Percentiles rank a stretch among this genome's conserved stretches.
These are phyloP conservation scores for Xylaria sp. DNA, from an alignment of 2,329 filamentous ascomycete species.

Conservation along the genomic window DNA sequence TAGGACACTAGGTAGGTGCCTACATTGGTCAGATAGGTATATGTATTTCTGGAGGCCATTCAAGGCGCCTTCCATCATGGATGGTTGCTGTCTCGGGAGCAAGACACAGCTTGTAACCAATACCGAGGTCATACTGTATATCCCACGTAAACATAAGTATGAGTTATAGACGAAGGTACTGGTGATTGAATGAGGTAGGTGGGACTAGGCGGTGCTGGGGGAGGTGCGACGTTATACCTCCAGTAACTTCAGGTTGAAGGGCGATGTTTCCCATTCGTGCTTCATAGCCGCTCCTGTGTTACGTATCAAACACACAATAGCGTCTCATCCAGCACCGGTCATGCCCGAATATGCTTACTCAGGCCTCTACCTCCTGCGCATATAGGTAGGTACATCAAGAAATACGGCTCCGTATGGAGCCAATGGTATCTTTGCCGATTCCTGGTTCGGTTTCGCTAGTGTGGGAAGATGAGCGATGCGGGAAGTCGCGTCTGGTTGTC, in stretches of 20 bases:
- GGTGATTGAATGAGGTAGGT: background rate
- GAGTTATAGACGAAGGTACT: background rate
- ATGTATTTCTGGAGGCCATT: no score
- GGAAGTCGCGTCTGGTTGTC: constrained; percentile 12
- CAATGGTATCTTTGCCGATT: no score
- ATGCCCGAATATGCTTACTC: no score
- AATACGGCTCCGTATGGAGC: background rate
- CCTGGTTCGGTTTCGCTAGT: background rate
- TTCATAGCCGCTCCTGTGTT: background rate
- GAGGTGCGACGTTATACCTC: constrained; percentile 13
- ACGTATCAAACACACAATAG: background rate
- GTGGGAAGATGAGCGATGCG: background rate
- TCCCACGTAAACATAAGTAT: no score
- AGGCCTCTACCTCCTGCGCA: background rate
- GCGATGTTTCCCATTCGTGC: background rate
- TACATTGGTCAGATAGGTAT: no score
- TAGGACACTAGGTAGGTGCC: no score
- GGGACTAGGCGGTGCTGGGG: constrained; percentile 17
- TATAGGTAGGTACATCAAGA: background rate
- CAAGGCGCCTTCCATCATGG: no score
- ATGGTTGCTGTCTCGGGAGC: no score
- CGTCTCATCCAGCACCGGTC: background rate
- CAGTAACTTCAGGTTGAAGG: background rate
- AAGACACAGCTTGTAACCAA: no score
- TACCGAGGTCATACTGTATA: no score